Evolutionary conservation across 2,329 filamentous ascomycete genomes (phyloP).

Genomic region (Cladosporium austrohemisphaericum): DNA sequence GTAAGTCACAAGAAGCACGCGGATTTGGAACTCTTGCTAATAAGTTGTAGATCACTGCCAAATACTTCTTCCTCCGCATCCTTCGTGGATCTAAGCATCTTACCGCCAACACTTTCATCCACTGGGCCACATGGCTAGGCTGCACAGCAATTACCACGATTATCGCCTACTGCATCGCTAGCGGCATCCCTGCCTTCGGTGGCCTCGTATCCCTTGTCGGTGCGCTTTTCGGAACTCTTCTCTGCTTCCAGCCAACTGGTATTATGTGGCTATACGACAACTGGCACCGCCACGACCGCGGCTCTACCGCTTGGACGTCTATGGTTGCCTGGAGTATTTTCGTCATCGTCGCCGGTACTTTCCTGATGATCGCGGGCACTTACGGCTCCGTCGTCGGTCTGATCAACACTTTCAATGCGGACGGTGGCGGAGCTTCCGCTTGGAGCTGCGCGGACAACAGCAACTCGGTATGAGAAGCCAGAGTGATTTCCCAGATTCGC

Average conservation of each 20-base stretch:
- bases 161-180: slow-evolving; percentile 25
- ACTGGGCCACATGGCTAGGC: slow-evolving; percentile 19
- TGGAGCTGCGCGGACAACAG: slow-evolving; percentile 30
- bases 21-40: neutral
- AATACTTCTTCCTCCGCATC: slow-evolving; percentile 28
- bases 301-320: slow-evolving; percentile 29
- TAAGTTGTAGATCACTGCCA: slow-evolving; percentile 21
- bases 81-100: slow-evolving; percentile 27
- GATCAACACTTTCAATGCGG: slow-evolving; percentile 25
- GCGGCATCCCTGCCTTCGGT: slow-evolving; percentile 26
- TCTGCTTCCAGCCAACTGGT: slow-evolving; percentile 34
- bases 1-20: neutral
- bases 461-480: slow-evolving; percentile 27
- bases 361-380: slow-evolving; percentile 48
- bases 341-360: slow-evolving; percentile 44
- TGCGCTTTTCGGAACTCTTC: slow-evolving; percentile 24
- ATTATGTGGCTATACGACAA: slow-evolving; percentile 45
- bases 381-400: slow-evolving; percentile 44
- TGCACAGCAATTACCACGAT: slow-evolving; percentile 23
- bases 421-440: slow-evolving; percentile 19
- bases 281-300: slow-evolving; percentile 37
- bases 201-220: slow-evolving; percentile 26
- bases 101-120: slow-evolving; percentile 17
- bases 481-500: too few relatives aligned
- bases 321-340: slow-evolving; percentile 41